Evolutionary conservation across 2,329 filamentous ascomycete species (phyloP).

Genomic region (Pseudohalonectria lignicola): DNA sequence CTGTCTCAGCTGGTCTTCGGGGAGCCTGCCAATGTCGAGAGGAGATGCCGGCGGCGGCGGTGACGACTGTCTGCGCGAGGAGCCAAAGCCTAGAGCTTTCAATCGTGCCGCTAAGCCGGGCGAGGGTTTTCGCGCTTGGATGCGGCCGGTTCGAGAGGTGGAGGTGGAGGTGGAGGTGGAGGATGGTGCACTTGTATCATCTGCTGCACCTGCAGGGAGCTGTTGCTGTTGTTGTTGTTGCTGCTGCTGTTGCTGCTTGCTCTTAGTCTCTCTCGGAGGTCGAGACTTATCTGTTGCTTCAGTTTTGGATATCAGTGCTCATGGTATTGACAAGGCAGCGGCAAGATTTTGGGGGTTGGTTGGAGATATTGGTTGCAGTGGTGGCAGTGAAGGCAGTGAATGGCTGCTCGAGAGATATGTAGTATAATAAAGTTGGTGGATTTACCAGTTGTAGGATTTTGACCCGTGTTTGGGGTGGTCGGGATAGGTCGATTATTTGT

Average conservation of each 20-base stretch:
- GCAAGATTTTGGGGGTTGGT: no score
- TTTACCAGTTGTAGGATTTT: no score
- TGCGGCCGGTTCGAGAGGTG: conserved; percentile 13
- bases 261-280: no score
- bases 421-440: no score
- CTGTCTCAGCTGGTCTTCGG: conserved; percentile 58
- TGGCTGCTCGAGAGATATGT: no score
- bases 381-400: no score
- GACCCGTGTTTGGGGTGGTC: no score
- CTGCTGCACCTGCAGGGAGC: conserved; percentile 4
- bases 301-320: no score
- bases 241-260: background rate
- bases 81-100: conserved; percentile 52
- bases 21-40: conserved; percentile 53
- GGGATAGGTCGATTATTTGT: background rate
- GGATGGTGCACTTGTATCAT: background rate
- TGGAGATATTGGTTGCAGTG: no score
- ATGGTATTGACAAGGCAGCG: no score
- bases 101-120: conserved; percentile 54
- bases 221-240: conserved; percentile 7
- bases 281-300: no score
- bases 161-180: conserved; percentile 13
- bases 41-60: conserved; percentile 17
- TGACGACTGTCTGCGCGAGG: conserved; percentile 23
- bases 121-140: conserved; percentile 44